Base-by-base conservation (phyloP, 768 basidiomycete genomes). In the Tricholomella constricta region DNA sequence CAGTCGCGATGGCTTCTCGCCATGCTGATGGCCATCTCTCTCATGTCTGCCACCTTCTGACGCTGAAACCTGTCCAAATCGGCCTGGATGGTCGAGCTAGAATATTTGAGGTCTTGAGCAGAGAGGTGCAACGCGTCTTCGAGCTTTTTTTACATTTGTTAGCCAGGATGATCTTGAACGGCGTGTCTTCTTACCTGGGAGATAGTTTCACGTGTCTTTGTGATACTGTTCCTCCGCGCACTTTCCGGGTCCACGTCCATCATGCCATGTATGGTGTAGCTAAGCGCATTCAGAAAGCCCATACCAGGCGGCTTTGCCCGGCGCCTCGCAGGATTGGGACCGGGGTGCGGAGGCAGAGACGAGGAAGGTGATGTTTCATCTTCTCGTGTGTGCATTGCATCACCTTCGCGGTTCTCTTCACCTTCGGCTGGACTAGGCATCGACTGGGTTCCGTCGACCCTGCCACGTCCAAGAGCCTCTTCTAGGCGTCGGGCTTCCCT, bases 221-320 rank as follows among this genome's bases (percentile, higher is more conserved):
- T 89, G 58, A 99, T 98, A 47, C 87, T 84, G 64, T 89, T 98
- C 57, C 97, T 79, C 55, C 97, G 78, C 5, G 96, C 95, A 15
- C 90, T 91, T 74, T 98, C 97, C 2, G 97, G 97, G 71, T 99
- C 97, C 15, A 91, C 91, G 61, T 99, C 97, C 88, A 99, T 98
- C 86, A 98, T 95, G 4, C 96, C 95, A 60, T 95, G 94, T 50
- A 99, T 69, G 20, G 94, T 95, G 71, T 97, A 95, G 64, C 89
- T 94, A 37, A 99, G 75, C 14, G 97, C 97, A 60, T 86, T 93
- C 31, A 99, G 63, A 20, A 99, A 72, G 17, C 92, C 94, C 80
- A 91, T 91, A 6, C 89, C 90, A 48, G 89, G 88, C 11, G 85
- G 73, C 51, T 81, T 79, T 48, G 79, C 71, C 66, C 78, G 78